Evolutionary conservation across 345 rosid species (phyloP).

Genomic region (Nephelium lappaceum): DNA sequence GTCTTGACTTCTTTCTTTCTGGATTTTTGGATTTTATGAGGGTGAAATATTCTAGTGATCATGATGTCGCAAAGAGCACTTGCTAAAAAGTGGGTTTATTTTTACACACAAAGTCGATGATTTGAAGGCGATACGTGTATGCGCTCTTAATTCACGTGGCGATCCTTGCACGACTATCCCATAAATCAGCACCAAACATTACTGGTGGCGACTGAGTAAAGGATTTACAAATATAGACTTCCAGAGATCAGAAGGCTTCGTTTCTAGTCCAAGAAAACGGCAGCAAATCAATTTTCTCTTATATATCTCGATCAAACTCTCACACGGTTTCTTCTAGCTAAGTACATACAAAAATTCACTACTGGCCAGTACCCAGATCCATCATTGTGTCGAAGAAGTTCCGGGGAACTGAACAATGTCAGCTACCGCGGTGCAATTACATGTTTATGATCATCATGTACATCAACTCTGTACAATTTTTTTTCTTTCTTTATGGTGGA

Average conservation of each 20-base stretch:
- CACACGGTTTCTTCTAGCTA: neutral
- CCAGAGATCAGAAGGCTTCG: conserved; percentile 4
- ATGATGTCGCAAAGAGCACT: no score
- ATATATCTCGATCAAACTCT: neutral
- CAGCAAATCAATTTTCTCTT: neutral
- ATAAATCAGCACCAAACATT: neutral
- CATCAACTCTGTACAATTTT: neutral
- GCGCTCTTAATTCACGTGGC: neutral
- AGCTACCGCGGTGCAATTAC: conserved; percentile 29
- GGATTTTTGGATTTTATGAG: no score
- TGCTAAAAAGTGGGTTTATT: no score
- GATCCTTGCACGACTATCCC: conserved; percentile 17
- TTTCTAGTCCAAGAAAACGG: conserved; percentile 24
- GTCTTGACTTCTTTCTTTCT: no score
- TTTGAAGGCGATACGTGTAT: no score
- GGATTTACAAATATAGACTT: conserved; percentile 3
- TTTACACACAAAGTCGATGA: no score
- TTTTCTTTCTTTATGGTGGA: no score
- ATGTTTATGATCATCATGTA: conserved; percentile 39
- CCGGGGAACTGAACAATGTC: conserved; percentile 25
- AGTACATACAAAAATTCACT: neutral
- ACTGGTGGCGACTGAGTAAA: conserved; percentile 36
- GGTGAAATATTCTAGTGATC: no score
- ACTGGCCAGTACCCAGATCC: neutral
- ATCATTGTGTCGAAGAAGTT: neutral